Evolutionary conservation across 2,329 filamentous ascomycete species (phyloP), one percentile per base, ranked within the genome.

Genomic region (Fusarium kyushuense): DNA sequence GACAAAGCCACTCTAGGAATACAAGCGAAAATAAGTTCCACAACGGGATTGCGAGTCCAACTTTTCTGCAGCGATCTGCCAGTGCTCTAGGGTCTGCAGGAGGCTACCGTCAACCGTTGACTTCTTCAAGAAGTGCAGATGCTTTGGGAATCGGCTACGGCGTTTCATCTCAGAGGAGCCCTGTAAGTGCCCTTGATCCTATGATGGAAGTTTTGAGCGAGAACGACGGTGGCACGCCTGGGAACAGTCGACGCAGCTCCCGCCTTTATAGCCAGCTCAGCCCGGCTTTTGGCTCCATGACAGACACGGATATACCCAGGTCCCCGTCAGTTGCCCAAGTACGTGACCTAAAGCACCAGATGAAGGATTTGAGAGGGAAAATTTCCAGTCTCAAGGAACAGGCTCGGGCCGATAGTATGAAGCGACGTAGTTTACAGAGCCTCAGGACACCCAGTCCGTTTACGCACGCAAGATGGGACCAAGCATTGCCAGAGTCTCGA

Each of bases 291-390:
- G 80, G 83, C 51, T 72, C 77, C 2, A 80, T 74, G 35, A 73
- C 75, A n/a, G 82, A 83, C 12, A 80, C 82, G 42, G 84, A 83
- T 2, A 78, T 90, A 11, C 86, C 86, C 27, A 86, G 92, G 19
- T 90, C 92, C 4, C 84, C 89, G 16, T 95, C 93, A 1, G 89
- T 89, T n/a, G 85, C 90, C 16, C 90, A 92, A 74, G 88, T 92
- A 74, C 88, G 90, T 11, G 86, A 87, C 52, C 82, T 97, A 42
- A 92, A 93, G 63, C 90, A 93, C 69, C 93, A 97, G 76, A 92
- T 97, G 87, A 89, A 91, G 57, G 93, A 92, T 54, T 83, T 97
- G 46, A 94, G 94, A 75, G 92, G 92, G 62, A 93, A 93, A 73
- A 94, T 97, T 35, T 94, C 93, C 2, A 91, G 84, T 17, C 79